A percentile compares a stretch with the other conserved stretches of the same genome.
phyloP scores from a whole-genome alignment of 495 filamentous ascomycete species.

The Chaetomium tenue region DNA sequence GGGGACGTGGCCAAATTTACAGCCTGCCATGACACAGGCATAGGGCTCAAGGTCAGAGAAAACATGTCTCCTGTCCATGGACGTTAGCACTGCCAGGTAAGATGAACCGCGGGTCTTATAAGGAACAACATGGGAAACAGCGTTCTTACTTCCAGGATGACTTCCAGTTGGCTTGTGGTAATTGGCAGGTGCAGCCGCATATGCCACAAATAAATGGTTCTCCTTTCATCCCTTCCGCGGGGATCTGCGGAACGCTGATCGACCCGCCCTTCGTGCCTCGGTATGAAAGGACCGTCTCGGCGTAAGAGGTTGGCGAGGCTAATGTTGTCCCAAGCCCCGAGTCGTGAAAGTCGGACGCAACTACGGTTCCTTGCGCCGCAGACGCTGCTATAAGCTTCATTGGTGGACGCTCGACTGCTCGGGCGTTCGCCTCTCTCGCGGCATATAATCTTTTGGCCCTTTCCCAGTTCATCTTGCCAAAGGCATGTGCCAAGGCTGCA shows the following conservation, averaged over 20 bases:
- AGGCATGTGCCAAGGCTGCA: not conserved
- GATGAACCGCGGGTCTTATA: no score
- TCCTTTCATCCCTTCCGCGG: not conserved
- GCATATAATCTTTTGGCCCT: not conserved
- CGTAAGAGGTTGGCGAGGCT: not conserved
- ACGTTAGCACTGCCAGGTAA: not conserved
- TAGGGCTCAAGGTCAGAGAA: conserved; percentile 2
- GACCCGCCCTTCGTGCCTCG: conserved; percentile 5
- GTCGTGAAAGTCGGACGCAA: conserved; percentile 7
- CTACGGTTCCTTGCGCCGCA: not conserved
- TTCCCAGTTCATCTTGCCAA: not conserved
- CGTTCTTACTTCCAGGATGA: conserved; percentile 2
- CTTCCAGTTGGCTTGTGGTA: not conserved
- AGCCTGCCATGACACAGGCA: not conserved
- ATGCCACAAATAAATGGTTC: not conserved
- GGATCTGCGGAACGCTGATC: conserved; percentile 1
- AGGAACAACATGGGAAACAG: not conserved
- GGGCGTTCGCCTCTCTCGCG: not conserved
- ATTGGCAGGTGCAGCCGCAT: not conserved
- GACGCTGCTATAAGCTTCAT: not conserved
- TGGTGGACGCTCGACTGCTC: not conserved
- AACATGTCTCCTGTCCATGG: not conserved
- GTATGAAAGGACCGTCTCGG: conserved; percentile 5
- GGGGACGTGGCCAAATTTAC: not conserved
- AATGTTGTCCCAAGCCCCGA: not conserved